phyloP scores from a whole-genome alignment of 169 alveolate species.

The Eimeria sp. region DNA sequence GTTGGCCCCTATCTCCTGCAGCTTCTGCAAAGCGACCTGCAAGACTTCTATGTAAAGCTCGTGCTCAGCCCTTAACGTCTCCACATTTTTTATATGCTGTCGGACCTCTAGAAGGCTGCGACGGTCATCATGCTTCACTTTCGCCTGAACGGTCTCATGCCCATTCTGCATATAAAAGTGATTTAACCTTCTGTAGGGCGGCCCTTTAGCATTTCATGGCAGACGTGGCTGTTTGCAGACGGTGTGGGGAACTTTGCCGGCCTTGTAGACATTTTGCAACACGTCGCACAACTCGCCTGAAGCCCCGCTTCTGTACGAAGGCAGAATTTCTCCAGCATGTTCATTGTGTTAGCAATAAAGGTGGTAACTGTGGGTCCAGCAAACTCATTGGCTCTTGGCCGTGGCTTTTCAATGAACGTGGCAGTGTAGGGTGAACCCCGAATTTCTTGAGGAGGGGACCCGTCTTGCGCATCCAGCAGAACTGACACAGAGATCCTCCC shows the following conservation, averaged over 20 bases:
- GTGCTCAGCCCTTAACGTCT: conserved; percentile 81
- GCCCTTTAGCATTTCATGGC: not conserved
- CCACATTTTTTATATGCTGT: conserved; percentile 86
- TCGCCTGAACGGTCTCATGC: conserved; percentile 15
- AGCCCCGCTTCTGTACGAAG: conserved; percentile 89
- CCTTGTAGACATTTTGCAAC: not conserved
- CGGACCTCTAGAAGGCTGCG: conserved; percentile 49
- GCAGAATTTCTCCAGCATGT: conserved; percentile 89
- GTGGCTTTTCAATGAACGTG: conserved; percentile 88
- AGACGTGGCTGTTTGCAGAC: not conserved
- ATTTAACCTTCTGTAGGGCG: not conserved
- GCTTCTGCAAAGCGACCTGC: conserved; percentile 18
- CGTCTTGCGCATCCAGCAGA: conserved; percentile 94
- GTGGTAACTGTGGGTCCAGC: conserved; percentile 93
- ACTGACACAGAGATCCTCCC: conserved; percentile 90
- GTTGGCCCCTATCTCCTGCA: conserved; percentile 42
- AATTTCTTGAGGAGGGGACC: conserved; percentile 86
- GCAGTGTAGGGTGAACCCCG: conserved; percentile 96
- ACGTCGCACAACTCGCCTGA: conserved; percentile 89
- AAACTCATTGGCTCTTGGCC: conserved; percentile 92
- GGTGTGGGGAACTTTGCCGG: not conserved
- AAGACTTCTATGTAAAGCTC: conserved; percentile 85
- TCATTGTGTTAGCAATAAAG: conserved; percentile 88
- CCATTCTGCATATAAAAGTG: not conserved
- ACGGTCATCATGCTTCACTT: conserved; percentile 51